Conservation (phyloP, 345 rosid species). For the Pugionium cornutum region DNA sequence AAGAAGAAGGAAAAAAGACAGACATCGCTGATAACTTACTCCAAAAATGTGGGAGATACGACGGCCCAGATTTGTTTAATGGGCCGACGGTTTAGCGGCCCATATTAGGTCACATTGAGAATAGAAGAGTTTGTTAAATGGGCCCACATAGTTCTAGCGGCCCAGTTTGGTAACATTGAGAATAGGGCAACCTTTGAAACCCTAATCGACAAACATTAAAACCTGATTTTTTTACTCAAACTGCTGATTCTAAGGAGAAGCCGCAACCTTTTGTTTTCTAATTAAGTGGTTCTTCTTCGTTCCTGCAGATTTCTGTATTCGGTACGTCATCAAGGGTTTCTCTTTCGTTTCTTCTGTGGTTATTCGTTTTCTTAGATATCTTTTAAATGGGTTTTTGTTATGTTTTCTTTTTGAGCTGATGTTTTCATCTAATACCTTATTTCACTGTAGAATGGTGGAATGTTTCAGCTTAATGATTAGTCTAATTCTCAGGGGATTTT, state of each 20-base stretch:
- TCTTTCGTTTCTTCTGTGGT: neutral
- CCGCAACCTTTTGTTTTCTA: constrained; percentile 23
- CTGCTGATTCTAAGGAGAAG: constrained; percentile 30
- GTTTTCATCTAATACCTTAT: neutral
- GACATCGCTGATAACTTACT: too few species aligned
- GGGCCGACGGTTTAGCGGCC: neutral
- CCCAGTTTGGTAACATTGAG: neutral
- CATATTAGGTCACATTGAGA: neutral
- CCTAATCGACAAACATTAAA: constrained; percentile 34
- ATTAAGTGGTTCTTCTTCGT: constrained; percentile 28
- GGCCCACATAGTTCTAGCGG: neutral
- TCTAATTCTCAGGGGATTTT: neutral
- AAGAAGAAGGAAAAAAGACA: too few species aligned
- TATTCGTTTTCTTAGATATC: neutral
- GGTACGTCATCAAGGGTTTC: constrained; percentile 20
- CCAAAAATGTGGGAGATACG: too few species aligned
- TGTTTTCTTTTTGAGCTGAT: neutral
- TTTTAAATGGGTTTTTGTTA: neutral
- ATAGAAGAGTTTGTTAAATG: neutral
- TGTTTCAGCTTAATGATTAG: neutral
- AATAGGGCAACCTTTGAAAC: constrained; percentile 24
- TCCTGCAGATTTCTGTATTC: constrained; percentile 10
- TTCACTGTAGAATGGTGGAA: neutral
- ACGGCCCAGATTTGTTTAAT: too few species aligned
- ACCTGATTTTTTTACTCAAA: constrained; percentile 12